Base-by-base conservation (phyloP, 345 rosid species). In the Jatropha curcas region DNA sequence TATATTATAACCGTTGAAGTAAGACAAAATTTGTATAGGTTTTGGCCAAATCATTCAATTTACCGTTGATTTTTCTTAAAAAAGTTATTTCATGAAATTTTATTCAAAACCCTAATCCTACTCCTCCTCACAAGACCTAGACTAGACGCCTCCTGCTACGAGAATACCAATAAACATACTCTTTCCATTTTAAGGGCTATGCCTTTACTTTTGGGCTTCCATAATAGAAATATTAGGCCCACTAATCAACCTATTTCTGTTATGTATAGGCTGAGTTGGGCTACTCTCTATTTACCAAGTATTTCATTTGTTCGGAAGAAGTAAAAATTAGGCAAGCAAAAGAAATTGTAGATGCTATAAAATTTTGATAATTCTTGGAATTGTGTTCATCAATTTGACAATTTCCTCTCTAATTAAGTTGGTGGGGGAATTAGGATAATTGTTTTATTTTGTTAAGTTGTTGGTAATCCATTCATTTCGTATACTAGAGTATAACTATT, bases 351-450 rank as follows among this genome's bases (percentile, higher is more conserved):
- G 2, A 22, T n/a, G 10, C 13, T 20, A 52, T n/a, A 22, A n/a
- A 52, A n/a, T 52, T 52, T 52, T 22, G 27, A 52, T 52, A 20
- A n/a, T 52, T 52, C 2, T n/a, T 52, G 9, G n/a, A 52, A 52
- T 52, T n/a, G 24, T 60, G 41, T 60, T 60, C 35, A 60, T 60
- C 22, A 60, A 31, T 60, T 34, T 60, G 33, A 31, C 22, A 60
- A 31, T 60, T 34, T 60, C 39, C 8, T 60, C 7, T 35, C 17
- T 2, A 9, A 39, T 61, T 34, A 34, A 33, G 9, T 59, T 25
- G 33, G 28, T 58, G 28, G 17, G 34, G 33, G 13, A 17, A 58
- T 25, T 9, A 9, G 17, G 3, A 0, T 5, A 58, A 0, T 25
- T 10, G 16, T 58, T 58, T 30, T 25, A 2, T 2, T 19, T 3